Conservation (phyloP, 2,329 filamentous ascomycete species). For the Colletotrichum zoysiae region DNA sequence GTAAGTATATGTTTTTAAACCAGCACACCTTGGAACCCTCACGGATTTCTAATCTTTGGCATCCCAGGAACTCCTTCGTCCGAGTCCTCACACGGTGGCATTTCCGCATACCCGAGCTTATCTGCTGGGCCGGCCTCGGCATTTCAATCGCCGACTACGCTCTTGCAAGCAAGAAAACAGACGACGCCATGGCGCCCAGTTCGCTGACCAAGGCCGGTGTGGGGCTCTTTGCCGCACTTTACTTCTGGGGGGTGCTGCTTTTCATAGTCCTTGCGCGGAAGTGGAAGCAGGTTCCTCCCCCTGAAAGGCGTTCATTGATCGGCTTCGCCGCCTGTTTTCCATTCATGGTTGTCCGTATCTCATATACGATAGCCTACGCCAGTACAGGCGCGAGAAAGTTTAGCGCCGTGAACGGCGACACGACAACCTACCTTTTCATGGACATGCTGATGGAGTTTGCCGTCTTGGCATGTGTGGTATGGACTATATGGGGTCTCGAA, state of each 20-base stretch:
- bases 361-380: constrained; percentile 42
- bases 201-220: constrained; percentile 41
- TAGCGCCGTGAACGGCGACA: constrained; percentile 40
- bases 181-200: constrained; percentile 39
- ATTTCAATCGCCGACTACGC: constrained; percentile 43
- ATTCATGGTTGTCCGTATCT: constrained; percentile 39
- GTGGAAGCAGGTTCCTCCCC: constrained; percentile 21
- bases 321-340: constrained; percentile 38
- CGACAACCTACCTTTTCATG: constrained; percentile 40
- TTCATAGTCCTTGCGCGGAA: constrained; percentile 28
- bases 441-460: constrained; percentile 37
- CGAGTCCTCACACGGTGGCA: constrained; percentile 33
- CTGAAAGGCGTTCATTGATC: constrained; percentile 30
- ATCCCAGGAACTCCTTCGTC: constrained; percentile 29
- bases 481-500: constrained; percentile 32
- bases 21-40: background rate
- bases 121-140: constrained; percentile 44
- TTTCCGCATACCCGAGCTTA: constrained; percentile 42
- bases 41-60: background rate
- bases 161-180: constrained; percentile 29
- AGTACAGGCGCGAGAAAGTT: constrained; percentile 40
- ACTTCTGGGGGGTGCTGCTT: constrained; percentile 40
- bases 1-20: constrained; percentile 3
- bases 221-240: constrained; percentile 41
- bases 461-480: constrained; percentile 18